Evolutionary conservation across 495 filamentous ascomycete genomes (phyloP).

Genomic region (Penicillium mononematosum): DNA sequence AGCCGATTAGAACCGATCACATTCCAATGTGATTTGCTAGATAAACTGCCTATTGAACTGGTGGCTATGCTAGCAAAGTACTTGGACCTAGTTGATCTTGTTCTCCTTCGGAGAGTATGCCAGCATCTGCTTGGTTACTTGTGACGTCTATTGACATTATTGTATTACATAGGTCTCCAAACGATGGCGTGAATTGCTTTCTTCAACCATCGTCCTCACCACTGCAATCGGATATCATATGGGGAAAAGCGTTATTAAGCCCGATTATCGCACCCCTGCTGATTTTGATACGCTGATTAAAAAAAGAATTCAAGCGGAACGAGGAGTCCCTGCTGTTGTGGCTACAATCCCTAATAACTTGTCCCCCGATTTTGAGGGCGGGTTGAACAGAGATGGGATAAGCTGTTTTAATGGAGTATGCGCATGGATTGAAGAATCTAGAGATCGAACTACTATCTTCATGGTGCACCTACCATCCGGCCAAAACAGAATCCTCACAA

Average conservation of each 20-base stretch:
- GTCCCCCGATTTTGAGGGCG: neutral
- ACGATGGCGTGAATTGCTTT: neutral
- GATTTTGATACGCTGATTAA: neutral
- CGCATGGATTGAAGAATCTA: neutral
- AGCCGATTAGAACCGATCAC: conserved; percentile 15
- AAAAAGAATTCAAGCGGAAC: neutral
- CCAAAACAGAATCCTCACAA: conserved; percentile 17
- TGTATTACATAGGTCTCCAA: neutral
- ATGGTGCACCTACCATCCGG: conserved; percentile 19
- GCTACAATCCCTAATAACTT: neutral
- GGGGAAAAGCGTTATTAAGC: neutral
- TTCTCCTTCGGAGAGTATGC: conserved; percentile 32
- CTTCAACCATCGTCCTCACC: neutral
- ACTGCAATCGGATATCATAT: neutral
- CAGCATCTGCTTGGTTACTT: neutral
- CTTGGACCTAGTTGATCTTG: conserved; percentile 27
- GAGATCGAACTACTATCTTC: neutral
- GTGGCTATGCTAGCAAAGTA: conserved; percentile 24
- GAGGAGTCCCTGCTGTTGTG: neutral
- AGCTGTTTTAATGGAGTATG: neutral
- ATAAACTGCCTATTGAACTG: conserved; percentile 35
- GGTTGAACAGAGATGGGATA: neutral
- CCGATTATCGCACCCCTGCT: neutral
- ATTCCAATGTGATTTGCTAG: conserved; percentile 38
- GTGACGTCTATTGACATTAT: neutral